Conservation (phyloP, 225 moss, liverwort and hornwort genomes). For the Sphagnum tenellum region DNA sequence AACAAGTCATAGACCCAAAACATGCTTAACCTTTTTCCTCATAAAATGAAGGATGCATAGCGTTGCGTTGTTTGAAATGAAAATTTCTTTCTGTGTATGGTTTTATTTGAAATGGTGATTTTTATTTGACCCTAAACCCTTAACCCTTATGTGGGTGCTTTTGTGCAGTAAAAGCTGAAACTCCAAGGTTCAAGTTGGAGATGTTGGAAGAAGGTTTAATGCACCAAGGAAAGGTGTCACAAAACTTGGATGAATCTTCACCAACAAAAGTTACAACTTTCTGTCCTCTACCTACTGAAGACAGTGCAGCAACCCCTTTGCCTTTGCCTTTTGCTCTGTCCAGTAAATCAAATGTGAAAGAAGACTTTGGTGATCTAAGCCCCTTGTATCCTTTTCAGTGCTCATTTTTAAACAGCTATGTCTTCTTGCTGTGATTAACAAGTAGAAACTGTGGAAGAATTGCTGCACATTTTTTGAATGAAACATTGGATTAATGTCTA, state of each 20-base stretch:
- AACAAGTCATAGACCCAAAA: not conserved
- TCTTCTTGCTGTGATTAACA: no score
- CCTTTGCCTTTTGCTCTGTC: no score
- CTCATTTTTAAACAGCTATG: not conserved
- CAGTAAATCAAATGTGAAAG: slow-evolving; percentile 4
- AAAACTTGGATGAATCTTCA: slow-evolving; percentile 12
- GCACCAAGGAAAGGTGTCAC: slow-evolving; percentile 23
- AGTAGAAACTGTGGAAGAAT: no score
- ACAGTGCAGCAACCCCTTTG: no score
- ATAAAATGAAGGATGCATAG: not conserved
- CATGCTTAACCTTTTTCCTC: not conserved
- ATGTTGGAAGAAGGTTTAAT: slow-evolving; percentile 22
- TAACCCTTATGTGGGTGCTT: no score
- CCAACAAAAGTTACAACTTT: slow-evolving; percentile 14
- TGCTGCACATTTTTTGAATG: no score
- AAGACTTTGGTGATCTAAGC: slow-evolving; percentile 18
- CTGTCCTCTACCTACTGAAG: no score
- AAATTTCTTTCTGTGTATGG: no score
- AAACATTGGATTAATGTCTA: no score
- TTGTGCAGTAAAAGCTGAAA: slow-evolving; percentile 4
- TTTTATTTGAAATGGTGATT: no score
- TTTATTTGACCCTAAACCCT: no score
- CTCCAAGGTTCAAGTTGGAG: slow-evolving; percentile 14
- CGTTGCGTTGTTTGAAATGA: no score
- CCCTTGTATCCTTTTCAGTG: slow-evolving; percentile 38